Conservation (phyloP, 805 yeast genomes). For the Blastobotrys mokoenaii region DNA sequence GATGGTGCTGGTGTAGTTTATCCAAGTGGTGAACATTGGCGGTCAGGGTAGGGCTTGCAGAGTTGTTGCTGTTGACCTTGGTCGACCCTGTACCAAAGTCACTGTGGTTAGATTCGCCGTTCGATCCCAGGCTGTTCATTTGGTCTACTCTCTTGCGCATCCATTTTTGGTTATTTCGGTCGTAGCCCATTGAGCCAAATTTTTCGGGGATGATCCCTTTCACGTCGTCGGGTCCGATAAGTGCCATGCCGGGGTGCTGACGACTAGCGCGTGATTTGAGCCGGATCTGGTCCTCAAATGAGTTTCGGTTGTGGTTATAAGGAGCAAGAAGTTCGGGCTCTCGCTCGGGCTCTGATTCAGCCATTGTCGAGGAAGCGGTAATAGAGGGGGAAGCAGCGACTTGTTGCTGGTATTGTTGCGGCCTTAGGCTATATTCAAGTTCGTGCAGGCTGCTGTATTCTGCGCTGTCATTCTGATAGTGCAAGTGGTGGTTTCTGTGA, state of each 20-base stretch:
- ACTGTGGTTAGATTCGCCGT: not conserved
- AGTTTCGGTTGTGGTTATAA: slow-evolving; percentile 4
- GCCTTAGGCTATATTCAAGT: slow-evolving; percentile 4
- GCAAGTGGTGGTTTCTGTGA: slow-evolving; percentile 1
- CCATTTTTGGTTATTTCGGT: slow-evolving; percentile 17
- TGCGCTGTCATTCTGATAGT: slow-evolving; percentile 2
- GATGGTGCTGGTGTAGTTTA: not conserved
- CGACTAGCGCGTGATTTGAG: not conserved
- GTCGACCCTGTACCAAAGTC: slow-evolving; percentile 17
- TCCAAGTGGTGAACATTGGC: not conserved
- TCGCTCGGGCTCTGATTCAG: too few species aligned
- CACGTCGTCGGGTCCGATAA: slow-evolving; percentile 11
- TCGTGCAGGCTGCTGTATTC: slow-evolving; percentile 3
- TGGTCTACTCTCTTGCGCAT: slow-evolving; percentile 2
- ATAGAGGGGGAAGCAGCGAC: too few species aligned
- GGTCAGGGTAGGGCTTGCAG: not conserved
- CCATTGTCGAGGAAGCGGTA: too few species aligned
- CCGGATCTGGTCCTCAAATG: not conserved
- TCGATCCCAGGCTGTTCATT: not conserved
- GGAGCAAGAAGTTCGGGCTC: not conserved
- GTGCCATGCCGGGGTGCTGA: slow-evolving; percentile 3
- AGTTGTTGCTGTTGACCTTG: slow-evolving; percentile 7
- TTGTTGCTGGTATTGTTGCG: not conserved
- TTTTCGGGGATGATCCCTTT: slow-evolving; percentile 17
- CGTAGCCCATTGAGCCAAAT: slow-evolving; percentile 20